Conservation (phyloP, 1,139 yeast genomes). For the Meyerozyma guilliermondii region DNA sequence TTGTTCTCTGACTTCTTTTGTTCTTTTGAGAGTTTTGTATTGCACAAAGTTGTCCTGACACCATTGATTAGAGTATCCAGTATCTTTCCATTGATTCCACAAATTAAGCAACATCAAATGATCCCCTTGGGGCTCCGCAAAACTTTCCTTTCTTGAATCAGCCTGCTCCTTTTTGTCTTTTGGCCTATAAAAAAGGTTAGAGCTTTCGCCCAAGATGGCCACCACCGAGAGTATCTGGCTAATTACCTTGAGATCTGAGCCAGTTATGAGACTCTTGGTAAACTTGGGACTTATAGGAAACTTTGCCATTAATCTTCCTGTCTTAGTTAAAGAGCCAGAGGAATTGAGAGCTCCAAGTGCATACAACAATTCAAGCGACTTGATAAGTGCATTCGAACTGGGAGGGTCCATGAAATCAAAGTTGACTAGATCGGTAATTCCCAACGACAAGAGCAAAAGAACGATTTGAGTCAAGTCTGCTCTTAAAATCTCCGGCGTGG, state of each 20-base stretch:
- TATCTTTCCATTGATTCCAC: conserved; percentile 71
- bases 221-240: conserved; percentile 66
- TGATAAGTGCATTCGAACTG: conserved; percentile 61
- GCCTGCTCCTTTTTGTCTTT: conserved; percentile 66
- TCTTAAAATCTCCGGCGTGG: conserved; percentile 85
- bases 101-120: conserved; percentile 71
- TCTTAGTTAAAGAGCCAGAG: conserved; percentile 69
- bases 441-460: conserved; percentile 68
- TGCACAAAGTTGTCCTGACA: conserved; percentile 83
- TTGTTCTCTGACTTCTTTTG: conserved; percentile 70
- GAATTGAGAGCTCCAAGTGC: conserved; percentile 84
- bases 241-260: conserved; percentile 55
- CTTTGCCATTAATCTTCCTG: conserved; percentile 85
- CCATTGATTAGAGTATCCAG: conserved; percentile 75
- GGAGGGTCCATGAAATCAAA: conserved; percentile 92
- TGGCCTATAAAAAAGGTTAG: conserved; percentile 67
- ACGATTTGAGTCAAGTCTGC: conserved; percentile 77
- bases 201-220: conserved; percentile 80
- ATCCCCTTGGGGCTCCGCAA: conserved; percentile 56
- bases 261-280: conserved; percentile 66
- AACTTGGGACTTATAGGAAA: conserved; percentile 91
- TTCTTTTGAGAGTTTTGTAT: conserved; percentile 64
- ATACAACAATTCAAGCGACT: conserved; percentile 74
- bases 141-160: conserved; percentile 54
- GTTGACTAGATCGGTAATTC: conserved; percentile 72